Conservation (phyloP, 768 basidiomycete genomes). For the Russula dissimulans region DNA sequence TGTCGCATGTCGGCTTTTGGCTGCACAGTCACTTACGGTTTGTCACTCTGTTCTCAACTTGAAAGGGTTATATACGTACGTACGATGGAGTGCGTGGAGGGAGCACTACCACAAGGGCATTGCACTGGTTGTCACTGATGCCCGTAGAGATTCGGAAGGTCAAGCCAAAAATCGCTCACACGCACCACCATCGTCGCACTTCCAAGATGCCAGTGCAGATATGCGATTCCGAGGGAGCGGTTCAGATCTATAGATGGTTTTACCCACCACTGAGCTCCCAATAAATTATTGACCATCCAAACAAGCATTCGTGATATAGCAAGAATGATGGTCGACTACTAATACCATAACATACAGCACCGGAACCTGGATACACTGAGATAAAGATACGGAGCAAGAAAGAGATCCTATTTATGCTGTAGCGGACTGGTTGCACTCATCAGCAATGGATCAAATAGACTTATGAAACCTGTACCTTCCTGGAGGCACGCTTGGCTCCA, state of each 20-base stretch:
- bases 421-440: background rate
- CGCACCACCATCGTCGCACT: too few species aligned
- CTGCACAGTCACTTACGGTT: too few species aligned
- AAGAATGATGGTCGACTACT: constrained; percentile 11
- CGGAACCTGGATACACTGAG: constrained; percentile 14
- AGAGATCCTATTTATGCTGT: background rate
- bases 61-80: too few species aligned
- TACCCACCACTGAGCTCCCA: background rate
- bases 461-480: background rate
- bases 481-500: constrained; percentile 7
- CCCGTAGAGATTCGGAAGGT: too few species aligned
- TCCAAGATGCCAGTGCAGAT: too few species aligned
- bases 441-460: background rate
- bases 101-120: too few species aligned
- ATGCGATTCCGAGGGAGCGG: too few species aligned
- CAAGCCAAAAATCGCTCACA: too few species aligned
- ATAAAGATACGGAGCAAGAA: constrained; percentile 14
- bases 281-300: constrained; percentile 7
- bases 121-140: too few species aligned
- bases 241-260: background rate
- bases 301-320: background rate
- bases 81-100: too few species aligned
- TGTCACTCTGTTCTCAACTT: too few species aligned
- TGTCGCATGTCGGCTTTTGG: too few species aligned
- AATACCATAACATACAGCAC: constrained; percentile 21